phyloP scores from a whole-genome alignment of 2,329 filamentous ascomycete species.

The Ustulina deusta region DNA sequence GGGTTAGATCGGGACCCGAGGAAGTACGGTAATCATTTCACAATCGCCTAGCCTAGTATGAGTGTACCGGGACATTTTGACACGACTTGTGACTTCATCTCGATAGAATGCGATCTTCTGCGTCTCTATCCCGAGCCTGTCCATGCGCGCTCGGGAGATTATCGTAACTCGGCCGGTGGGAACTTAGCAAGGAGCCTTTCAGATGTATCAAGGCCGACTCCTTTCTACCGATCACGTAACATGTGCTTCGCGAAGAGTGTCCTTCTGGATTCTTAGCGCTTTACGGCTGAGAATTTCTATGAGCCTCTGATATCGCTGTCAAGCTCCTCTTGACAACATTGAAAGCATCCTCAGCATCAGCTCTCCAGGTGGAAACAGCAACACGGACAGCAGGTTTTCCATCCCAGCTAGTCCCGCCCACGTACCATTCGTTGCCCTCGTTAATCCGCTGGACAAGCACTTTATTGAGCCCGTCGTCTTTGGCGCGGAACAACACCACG shows the following conservation, averaged over 20 bases:
- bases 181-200: neutral
- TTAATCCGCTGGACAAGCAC: conserved; percentile 80
- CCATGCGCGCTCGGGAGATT: neutral
- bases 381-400: conserved; percentile 81
- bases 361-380: conserved; percentile 87
- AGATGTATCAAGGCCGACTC: neutral
- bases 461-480: conserved; percentile 71
- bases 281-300: conserved; percentile 22
- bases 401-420: conserved; percentile 84
- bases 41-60: neutral
- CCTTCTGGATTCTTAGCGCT: neutral
- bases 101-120: neutral
- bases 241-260: neutral
- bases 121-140: neutral
- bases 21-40: neutral
- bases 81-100: neutral
- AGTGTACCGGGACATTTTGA: neutral
- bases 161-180: neutral
- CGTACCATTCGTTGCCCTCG: conserved; percentile 78
- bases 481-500: conserved; percentile 82
- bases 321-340: conserved; percentile 74
- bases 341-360: conserved; percentile 75
- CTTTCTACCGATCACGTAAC: neutral
- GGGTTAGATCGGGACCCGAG: too few species aligned
- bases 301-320: conserved; percentile 57